Base-by-base conservation (phyloP, 345 rosid genomes). In the Euphorbia peplus region DNA sequence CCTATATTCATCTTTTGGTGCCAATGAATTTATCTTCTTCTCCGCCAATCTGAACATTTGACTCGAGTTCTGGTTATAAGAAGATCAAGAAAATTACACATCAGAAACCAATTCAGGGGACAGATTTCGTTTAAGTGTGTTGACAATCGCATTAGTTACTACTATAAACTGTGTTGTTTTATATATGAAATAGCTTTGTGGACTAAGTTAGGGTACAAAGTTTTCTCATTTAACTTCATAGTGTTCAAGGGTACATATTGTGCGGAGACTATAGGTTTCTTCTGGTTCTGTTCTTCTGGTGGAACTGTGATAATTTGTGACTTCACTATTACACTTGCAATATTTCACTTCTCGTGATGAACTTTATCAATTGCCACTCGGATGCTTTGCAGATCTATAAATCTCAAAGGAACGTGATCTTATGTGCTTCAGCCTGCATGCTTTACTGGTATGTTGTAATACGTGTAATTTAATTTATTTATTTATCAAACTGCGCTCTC, bases 361-460 rank as follows among this genome's bases (percentile, higher is more conserved):
- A 15, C 22, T 78, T 22, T 54, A n/a, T 37, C 16, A 53, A 71
- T 63, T 28, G 57, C 39, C 16, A 53, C 72, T 63, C 22, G 60
- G 24, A 1, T 73, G 48, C 18, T 66, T 21, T 79, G 76, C 85
- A 93, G 98, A 77, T 89, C 51, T 91, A 83, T 80, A 93, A 93
- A 84, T 81, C 97, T 78, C 90, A 93, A 78, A 81, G 93, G 80
- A 93, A 93, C 59, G 89, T 84, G 71, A 81, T 91, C 70, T 75
- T 93, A 7, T 89, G 98, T 71, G 83, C 78, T 50, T 73, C 95
- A 50, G 91, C 96, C 60, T 88, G 92, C 76, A 73, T 91, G 59
- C 91, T 93, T 48, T 93, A 93, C 74, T 93, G 98, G 98, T 93
- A 29, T 48, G n/a, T 26, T 15, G 7, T 5, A 8, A 35, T 30